Evolutionary conservation across 1,284 basidiomycete genomes (phyloP).

Genomic region (Kalmanozyma brasiliensis): DNA sequence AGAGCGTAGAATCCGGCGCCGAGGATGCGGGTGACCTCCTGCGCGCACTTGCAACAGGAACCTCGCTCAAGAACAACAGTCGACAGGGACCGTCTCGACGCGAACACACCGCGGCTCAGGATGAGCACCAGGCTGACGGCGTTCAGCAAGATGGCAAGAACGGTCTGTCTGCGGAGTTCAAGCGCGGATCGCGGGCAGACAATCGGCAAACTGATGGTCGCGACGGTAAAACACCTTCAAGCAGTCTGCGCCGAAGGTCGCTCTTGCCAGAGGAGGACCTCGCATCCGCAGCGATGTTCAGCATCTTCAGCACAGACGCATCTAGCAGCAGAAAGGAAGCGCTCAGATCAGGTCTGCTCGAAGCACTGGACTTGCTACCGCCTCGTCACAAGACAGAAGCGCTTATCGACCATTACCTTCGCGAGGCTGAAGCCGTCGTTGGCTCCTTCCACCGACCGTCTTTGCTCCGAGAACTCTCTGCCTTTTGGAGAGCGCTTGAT

Average conservation of each 20-base stretch:
- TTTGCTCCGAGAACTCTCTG: slow-evolving; percentile 24
- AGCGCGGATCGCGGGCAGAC: background rate
- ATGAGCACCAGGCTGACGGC: background rate
- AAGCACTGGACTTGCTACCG: slow-evolving; percentile 23
- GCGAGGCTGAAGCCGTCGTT: slow-evolving; percentile 43
- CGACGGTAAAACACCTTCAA: background rate
- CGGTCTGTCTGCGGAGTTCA: background rate
- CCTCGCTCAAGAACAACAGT: slow-evolving; percentile 18
- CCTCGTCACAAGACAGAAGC: slow-evolving; percentile 30
- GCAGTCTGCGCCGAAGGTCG: background rate
- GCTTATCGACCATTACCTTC: slow-evolving; percentile 34
- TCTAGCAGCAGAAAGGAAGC: background rate
- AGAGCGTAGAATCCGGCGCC: slow-evolving; percentile 30
- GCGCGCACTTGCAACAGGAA: slow-evolving; percentile 21
- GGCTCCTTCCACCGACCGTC: slow-evolving; percentile 33
- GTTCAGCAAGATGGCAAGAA: background rate
- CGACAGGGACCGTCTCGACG: slow-evolving; percentile 2
- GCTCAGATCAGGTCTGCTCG: slow-evolving; percentile 10
- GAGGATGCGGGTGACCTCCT: slow-evolving; percentile 39
- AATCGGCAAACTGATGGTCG: background rate
- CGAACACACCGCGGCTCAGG: background rate
- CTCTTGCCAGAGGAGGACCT: slow-evolving; percentile 2
- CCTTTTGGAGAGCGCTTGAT: slow-evolving; percentile 31
- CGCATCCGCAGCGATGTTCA: slow-evolving; percentile 18
- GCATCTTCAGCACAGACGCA: slow-evolving; percentile 8